Percentiles rank a stretch among this genome's conserved stretches.
Evolutionary conservation across 108 stramenopile genomes (phyloP).

Genomic region (Fragilaria crotonensis): DNA sequence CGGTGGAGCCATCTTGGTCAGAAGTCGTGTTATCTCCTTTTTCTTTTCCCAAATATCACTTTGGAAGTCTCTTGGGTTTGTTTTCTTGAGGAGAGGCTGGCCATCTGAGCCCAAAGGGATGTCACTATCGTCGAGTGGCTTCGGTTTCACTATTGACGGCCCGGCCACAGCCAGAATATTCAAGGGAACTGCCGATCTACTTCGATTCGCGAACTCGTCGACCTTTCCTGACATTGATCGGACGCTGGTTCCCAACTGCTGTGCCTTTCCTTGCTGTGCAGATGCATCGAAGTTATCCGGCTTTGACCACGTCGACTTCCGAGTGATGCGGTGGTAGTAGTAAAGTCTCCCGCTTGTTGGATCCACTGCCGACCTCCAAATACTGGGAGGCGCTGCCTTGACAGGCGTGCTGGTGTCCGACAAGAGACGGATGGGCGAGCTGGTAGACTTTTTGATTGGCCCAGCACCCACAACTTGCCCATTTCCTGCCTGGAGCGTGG

Average conservation of each 20-base stretch:
- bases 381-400: background rate
- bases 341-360: conserved; percentile 49
- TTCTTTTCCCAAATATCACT: conserved; percentile 6
- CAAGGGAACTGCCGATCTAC: conserved; percentile 14
- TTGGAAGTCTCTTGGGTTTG: conserved; percentile 4
- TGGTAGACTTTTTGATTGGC: background rate
- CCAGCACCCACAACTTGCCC: background rate
- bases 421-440: background rate
- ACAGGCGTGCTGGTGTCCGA: background rate
- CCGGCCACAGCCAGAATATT: background rate
- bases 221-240: conserved; percentile 5
- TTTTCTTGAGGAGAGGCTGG: too few relatives aligned
- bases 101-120: too few relatives aligned
- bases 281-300: conserved; percentile 39
- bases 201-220: conserved; percentile 23
- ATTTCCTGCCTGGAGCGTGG: background rate
- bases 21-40: conserved; percentile 8
- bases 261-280: background rate
- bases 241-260: conserved; percentile 8
- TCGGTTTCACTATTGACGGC: background rate
- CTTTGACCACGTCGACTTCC: conserved; percentile 63
- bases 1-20: conserved; percentile 16
- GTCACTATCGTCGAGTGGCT: too few relatives aligned
- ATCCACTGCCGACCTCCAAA: conserved; percentile 51
- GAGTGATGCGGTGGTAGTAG: conserved; percentile 61